Percentiles rank a stretch among this genome's conserved stretches.
Conservation (phyloP, 176 grass and related monocot genomes). For the Musa troglodytarum region DNA sequence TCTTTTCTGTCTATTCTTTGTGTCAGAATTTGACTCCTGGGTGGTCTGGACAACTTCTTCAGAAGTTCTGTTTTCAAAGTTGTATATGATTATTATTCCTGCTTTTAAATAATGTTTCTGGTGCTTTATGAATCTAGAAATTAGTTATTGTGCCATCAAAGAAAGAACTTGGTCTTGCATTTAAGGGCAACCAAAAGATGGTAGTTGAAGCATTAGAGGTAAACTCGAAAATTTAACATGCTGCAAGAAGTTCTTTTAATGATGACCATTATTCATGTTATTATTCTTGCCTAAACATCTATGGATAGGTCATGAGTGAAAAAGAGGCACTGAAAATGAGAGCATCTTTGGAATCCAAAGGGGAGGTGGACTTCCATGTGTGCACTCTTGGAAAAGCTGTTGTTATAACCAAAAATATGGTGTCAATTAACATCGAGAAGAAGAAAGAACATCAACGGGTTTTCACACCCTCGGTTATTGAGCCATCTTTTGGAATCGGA, state of each 20-base stretch:
- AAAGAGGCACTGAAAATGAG: conserved; percentile 75
- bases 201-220: conserved; percentile 88
- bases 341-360: conserved; percentile 60
- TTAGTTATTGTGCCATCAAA: conserved; percentile 90
- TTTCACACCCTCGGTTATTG: conserved; percentile 94
- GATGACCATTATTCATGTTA: conserved; percentile 16
- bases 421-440: conserved; percentile 75
- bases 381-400: conserved; percentile 75
- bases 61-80: conserved; percentile 19
- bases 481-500: conserved; percentile 95
- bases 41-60: neutral
- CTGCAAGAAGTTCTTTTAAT: neutral
- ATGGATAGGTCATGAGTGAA: conserved; percentile 51
- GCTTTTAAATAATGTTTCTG: too few species aligned
- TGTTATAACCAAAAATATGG: conserved; percentile 63
- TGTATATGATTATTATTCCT: too few species aligned
- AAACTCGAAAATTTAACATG: conserved; percentile 16
- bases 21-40: neutral
- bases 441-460: conserved; percentile 80
- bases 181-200: conserved; percentile 83
- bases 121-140: conserved; percentile 15
- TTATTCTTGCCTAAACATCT: conserved; percentile 4
- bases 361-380: conserved; percentile 64
- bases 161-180: conserved; percentile 86
- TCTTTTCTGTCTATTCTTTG: neutral